These are phyloP conservation scores for Saturnispora diversa DNA, from an alignment of 805 yeast species.

Conservation along the genomic window DNA sequence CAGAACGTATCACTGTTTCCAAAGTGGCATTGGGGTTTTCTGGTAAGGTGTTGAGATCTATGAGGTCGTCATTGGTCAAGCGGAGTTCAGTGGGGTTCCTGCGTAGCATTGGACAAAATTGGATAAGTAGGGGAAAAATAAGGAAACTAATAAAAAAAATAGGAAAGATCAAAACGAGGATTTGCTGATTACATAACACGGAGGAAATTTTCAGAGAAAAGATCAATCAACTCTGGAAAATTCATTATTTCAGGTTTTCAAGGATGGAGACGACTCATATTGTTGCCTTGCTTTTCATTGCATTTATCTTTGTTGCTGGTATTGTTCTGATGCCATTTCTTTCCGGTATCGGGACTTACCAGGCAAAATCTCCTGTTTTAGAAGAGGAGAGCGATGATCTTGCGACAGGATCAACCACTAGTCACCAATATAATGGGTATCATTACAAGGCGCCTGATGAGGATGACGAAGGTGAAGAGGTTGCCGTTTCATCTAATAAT, in stretches of 20 bases:
- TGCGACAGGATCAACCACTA: background rate
- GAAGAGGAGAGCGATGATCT: background rate
- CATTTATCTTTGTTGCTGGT: constrained; percentile 19
- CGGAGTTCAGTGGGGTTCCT: constrained; percentile 63
- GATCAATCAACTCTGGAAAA: too few species aligned
- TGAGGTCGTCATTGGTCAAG: constrained; percentile 61
- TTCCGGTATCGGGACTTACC: constrained; percentile 25
- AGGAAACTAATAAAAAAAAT: too few species aligned
- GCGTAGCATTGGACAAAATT: constrained; percentile 43
- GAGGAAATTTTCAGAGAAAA: too few species aligned
- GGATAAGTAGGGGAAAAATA: too few species aligned
- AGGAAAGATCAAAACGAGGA: too few species aligned
- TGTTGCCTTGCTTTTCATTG: constrained; percentile 13
- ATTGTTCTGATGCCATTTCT: constrained; percentile 23
- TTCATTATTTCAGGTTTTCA: constrained; percentile 10
- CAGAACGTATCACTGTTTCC: background rate
- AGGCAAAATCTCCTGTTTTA: constrained; percentile 13
- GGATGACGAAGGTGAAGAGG: constrained; percentile 10
- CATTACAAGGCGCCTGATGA: constrained; percentile 30
- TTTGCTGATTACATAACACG: too few species aligned
- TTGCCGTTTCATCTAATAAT: background rate
- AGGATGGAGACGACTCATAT: constrained; percentile 12
- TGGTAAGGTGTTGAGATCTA: constrained; percentile 25
- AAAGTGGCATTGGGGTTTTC: background rate
- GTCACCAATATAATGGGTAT: constrained; percentile 9